These are phyloP conservation scores for Podospora conica DNA, from an alignment of 495 filamentous ascomycete species.

Conservation along the genomic window DNA sequence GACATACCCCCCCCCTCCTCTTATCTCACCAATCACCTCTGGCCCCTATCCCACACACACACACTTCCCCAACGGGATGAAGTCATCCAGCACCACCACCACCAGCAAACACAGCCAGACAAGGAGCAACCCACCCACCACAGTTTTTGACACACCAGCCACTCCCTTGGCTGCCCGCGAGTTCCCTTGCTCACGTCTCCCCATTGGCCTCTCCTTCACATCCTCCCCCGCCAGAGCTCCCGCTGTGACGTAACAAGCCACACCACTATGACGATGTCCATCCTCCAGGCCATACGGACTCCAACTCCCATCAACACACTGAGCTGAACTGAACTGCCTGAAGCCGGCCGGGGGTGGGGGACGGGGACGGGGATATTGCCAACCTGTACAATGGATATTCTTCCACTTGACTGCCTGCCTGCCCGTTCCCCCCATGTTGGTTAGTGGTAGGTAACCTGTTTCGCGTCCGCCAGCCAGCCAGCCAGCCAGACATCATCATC, in stretches of 20 bases:
- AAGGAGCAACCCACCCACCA: background rate
- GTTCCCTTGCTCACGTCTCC: background rate
- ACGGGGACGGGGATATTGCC: background rate
- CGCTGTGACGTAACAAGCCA: background rate
- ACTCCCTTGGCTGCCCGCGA: background rate
- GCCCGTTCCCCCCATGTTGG: background rate
- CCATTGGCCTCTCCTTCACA: too few relatives aligned
- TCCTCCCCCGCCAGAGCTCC: background rate
- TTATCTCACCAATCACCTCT: background rate
- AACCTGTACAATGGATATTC: background rate
- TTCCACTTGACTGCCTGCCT: too few relatives aligned
- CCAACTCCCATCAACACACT: too few relatives aligned
- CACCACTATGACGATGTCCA: background rate
- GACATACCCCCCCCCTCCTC: background rate
- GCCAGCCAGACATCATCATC: background rate
- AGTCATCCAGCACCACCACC: background rate
- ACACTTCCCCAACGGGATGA: background rate
- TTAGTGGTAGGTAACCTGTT: background rate
- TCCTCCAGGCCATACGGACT: too few relatives aligned
- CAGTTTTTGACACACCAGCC: background rate
- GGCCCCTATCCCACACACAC: background rate
- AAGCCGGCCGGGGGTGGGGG: too few relatives aligned
- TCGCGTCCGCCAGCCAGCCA: background rate
- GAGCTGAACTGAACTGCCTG: too few relatives aligned
- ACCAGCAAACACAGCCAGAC: background rate